Evolutionary conservation across 202 grass and related monocot genomes (phyloP).

Genomic region (Elaeis oleifera): DNA sequence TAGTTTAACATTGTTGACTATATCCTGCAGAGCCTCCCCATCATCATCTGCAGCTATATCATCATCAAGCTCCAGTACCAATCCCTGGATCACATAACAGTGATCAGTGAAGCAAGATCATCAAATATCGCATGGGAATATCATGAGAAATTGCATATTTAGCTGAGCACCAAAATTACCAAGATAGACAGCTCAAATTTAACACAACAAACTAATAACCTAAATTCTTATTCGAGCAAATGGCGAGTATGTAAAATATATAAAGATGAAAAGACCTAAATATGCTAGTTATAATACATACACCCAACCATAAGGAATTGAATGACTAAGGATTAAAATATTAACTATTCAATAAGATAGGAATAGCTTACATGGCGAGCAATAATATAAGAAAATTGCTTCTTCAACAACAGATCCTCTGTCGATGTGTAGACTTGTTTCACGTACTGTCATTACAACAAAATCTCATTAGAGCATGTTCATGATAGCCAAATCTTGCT

Average conservation of each 20-base stretch:
- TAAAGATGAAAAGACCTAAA: too few species aligned
- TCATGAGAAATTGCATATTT: slow-evolving; percentile 1
- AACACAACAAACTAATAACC: too few species aligned
- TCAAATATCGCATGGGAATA: neutral
- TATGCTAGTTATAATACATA: too few species aligned
- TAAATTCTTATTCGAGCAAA: too few species aligned
- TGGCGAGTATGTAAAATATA: too few species aligned
- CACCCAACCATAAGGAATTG: too few species aligned
- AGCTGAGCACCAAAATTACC: too few species aligned
- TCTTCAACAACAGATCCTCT: slow-evolving; percentile 75
- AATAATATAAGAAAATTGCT: slow-evolving; percentile 89
- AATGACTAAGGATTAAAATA: too few species aligned
- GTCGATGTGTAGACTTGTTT: slow-evolving; percentile 80
- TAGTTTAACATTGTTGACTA: slow-evolving; percentile 81
- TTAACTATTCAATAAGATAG: too few species aligned
- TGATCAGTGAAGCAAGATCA: slow-evolving; percentile 9
- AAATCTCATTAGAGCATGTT: slow-evolving; percentile 15
- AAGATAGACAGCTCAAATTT: too few species aligned
- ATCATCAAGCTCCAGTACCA: slow-evolving; percentile 76
- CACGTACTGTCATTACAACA: slow-evolving; percentile 55
- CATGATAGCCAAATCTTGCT: slow-evolving; percentile 6
- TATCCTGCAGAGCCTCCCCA: slow-evolving; percentile 81
- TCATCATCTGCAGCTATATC: slow-evolving; percentile 81
- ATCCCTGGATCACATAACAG: slow-evolving; percentile 45
- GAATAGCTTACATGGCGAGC: slow-evolving; percentile 63